Evolutionary conservation across 805 yeast species (phyloP), one percentile per base, ranked within the genome.

Genomic region (Scheffersomyces coipomensis): DNA sequence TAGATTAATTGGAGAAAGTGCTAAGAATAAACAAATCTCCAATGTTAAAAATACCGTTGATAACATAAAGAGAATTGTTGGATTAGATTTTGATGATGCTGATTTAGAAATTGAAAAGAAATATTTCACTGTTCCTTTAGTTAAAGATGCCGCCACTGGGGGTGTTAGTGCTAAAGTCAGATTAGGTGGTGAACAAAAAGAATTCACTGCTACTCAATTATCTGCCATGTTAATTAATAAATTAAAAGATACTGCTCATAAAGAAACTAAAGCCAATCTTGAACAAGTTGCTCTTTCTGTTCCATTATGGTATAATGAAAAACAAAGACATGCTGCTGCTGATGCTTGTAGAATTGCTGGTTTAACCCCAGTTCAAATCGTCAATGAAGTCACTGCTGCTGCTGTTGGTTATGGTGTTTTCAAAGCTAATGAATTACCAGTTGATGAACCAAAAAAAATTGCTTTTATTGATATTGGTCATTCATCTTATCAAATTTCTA

Each of bases 391-490:
- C 51, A 90, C 98, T 42, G 98, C 99, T 45, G 99, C 99, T 46
- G 98, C 97, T 57, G 96, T 93, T 50, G 95, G 97, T 55, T 95
- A 93, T 75, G 99, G 99, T 76, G 97, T 93, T 45, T 93, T 93
- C 85, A 90, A 93, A 80, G 71, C 69, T 31, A 79, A 86, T 51
- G 97, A 91, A 62, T 78, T 93, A 58, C 97, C 98, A 58, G 98
- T 89, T 68, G 96, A 88, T 56, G 85, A 84, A 66, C 84, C 90
- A 60, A 83, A 85, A 73, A 85, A 79, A 59, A 85, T 93, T 54
- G 97, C 95, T 36, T 87, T 93, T 57, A 83, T 93, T 44, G 99
- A 93, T 68, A 87, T 95, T 67, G 99, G 99, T 55, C 96, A 93
- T 76, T 88, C 98, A 32, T 81, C 96, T 36, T 91, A 81, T 77